These are phyloP conservation scores for Glycyrrhiza uralensis DNA, from an alignment of 306 rosid genomes.

Conservation along the genomic window DNA sequence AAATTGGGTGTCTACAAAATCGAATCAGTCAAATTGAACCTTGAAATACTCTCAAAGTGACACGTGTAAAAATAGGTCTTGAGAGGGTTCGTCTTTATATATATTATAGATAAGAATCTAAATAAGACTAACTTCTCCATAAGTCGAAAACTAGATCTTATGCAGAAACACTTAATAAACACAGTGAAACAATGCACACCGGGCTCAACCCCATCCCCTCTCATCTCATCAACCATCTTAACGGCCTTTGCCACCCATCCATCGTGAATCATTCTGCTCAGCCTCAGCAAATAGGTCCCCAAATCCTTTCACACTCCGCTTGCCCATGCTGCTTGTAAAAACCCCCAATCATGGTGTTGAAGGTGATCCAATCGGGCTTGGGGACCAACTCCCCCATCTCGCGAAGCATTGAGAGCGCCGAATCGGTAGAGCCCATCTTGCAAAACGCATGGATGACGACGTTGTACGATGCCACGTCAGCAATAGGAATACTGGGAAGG, in stretches of 20 bases:
- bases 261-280: constrained; percentile 31
- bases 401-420: constrained; percentile 25
- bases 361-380: constrained; percentile 33
- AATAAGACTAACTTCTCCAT: no score
- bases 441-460: constrained; percentile 36
- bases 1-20: no score
- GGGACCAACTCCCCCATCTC: constrained; percentile 35
- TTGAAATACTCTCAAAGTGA: no score
- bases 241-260: constrained; percentile 20
- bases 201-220: constrained; percentile 27
- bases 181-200: constrained; percentile 29
- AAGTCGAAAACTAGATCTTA: no score
- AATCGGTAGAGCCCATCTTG: constrained; percentile 32
- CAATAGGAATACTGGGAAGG: constrained; percentile 20
- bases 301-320: constrained; percentile 38
- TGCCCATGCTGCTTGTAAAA: constrained; percentile 26
- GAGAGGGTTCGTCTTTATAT: no score
- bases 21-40: no score
- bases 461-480: constrained; percentile 35
- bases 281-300: constrained; percentile 38
- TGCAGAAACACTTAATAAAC: constrained; percentile 34
- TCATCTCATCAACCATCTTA: constrained; percentile 38
- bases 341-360: constrained; percentile 36
- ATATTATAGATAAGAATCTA: no score
- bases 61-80: no score